These are phyloP conservation scores for Syzygium aqueum DNA, from an alignment of 345 rosid genomes.

Conservation along the genomic window DNA sequence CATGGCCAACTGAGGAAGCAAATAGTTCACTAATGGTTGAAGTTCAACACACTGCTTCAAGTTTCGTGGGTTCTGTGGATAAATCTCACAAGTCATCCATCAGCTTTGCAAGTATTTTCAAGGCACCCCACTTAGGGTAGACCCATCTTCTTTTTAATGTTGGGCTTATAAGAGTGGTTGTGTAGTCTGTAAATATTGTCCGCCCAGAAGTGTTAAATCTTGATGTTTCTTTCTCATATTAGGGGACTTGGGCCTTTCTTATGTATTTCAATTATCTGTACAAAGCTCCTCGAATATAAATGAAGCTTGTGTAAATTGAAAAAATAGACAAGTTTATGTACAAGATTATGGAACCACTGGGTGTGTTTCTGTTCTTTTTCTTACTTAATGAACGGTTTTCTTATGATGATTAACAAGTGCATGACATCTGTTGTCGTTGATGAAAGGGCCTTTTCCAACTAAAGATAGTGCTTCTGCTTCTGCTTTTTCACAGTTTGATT, in stretches of 20 bases:
- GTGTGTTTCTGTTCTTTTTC: not conserved
- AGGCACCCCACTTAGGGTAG: not conserved
- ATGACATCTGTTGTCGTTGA: not conserved
- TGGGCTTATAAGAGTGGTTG: not conserved
- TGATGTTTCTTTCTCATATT: not conserved
- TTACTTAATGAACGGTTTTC: not conserved
- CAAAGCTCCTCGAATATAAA: not conserved
- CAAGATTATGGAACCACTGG: not conserved
- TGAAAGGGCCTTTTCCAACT: not conserved
- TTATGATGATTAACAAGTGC: not conserved
- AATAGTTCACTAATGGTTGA: not conserved
- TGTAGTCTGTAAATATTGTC: not conserved
- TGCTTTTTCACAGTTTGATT: not conserved
- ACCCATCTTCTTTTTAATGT: not conserved
- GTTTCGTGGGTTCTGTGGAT: not conserved
- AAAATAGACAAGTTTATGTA: not conserved
- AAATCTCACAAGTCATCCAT: not conserved
- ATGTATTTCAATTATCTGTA: not conserved
- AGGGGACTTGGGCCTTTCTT: not conserved
- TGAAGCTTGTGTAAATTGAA: not conserved
- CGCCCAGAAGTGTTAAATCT: not conserved
- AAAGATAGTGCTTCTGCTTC: not conserved
- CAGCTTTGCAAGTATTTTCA: not conserved
- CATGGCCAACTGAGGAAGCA: not conserved
- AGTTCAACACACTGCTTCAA: not conserved